Conservation (phyloP, 2,329 filamentous ascomycete species). For the Ceratocystis smalleyi region DNA sequence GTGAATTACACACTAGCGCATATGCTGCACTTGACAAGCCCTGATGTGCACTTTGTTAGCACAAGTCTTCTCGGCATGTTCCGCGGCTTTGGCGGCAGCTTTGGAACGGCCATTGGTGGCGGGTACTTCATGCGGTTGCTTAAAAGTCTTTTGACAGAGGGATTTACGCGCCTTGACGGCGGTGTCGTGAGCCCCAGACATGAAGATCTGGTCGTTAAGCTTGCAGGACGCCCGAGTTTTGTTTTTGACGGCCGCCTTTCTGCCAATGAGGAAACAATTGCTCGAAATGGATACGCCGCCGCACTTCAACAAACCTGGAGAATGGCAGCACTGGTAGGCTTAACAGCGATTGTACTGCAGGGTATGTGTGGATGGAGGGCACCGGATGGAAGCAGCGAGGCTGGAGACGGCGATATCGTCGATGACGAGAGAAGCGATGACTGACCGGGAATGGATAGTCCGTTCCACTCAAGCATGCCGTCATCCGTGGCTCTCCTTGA, state of each 20-base stretch:
- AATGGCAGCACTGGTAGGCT: slow-evolving; percentile 30
- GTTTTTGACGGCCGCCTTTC: slow-evolving; percentile 32
- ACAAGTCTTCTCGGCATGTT: slow-evolving; percentile 66
- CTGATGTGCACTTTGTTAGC: slow-evolving; percentile 55
- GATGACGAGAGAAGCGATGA: background rate
- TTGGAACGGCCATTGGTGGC: slow-evolving; percentile 65
- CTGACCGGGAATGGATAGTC: background rate
- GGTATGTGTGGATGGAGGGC: slow-evolving; percentile 37
- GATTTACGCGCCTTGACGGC: slow-evolving; percentile 38
- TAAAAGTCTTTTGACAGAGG: slow-evolving; percentile 35
- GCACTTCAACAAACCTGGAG: slow-evolving; percentile 33
- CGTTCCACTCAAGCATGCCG: too few species aligned
- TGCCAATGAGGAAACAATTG: slow-evolving; percentile 29
- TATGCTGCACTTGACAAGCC: slow-evolving; percentile 53
- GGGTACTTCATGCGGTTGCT: slow-evolving; percentile 56
- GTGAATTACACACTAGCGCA: slow-evolving; percentile 75
- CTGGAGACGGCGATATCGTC: slow-evolving; percentile 16
- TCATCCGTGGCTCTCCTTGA: too few species aligned
- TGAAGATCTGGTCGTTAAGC: slow-evolving; percentile 28
- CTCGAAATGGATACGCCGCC: slow-evolving; percentile 32
- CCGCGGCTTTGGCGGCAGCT: slow-evolving; percentile 65
- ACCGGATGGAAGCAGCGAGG: slow-evolving; percentile 24
- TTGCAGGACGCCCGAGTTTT: slow-evolving; percentile 37
- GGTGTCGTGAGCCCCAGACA: slow-evolving; percentile 24
- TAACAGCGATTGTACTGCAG: slow-evolving; percentile 33